Base-by-base conservation (phyloP, 345 rosid genomes). In the Mallotus nudiflorus region DNA sequence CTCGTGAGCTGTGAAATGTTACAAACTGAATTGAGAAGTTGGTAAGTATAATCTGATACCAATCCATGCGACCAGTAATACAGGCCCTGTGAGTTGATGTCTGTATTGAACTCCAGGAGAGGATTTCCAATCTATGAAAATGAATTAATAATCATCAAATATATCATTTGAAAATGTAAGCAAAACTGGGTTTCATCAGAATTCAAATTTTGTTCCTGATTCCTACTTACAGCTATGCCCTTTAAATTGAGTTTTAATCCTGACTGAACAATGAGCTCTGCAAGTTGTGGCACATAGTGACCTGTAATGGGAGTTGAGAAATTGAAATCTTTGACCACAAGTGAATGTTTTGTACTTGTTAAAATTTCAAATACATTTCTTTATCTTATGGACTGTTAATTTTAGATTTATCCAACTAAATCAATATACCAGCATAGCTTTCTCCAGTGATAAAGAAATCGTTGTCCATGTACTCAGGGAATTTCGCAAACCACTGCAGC, bases 251-350 rank as follows among this genome's bases (percentile, higher is more conserved):
- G 24, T 27, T 70, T 51, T 3, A 65, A 22, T 40, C 75, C 70
- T 16, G 75, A 70, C 46, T 76, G 54, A 49, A 60, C 15, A 40
- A 76, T 65, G 6, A 70, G 67, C 1, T 70, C n/a, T 9, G 75
- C 75, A 15, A 75, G 75, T 70, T 70, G 79, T 11, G 75, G 79
- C 25, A 70, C 71, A 51, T 75, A 75, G 18, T 75, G 75, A 16
- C 79, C 79, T 70, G 58, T 22, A 46, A 58, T 5, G 27, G n/a
- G 24, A 35, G 15, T 33, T 20, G 18, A 50, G 27, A 57, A 22
- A 14, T 46, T 58, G 15, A 33, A 9, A 9, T 28, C 22, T 50
- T 15, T 13, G 19, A 11, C 19, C 44, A 49, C 5, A 12, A 51
- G 28, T 49, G 44, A 5, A 42, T n/a, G 14, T 9, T 42, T 42